Percentiles rank a stretch among this genome's conserved stretches.
These are phyloP conservation scores for Moricandia moricandioides DNA, from an alignment of 345 rosid species.

Conservation along the genomic window DNA sequence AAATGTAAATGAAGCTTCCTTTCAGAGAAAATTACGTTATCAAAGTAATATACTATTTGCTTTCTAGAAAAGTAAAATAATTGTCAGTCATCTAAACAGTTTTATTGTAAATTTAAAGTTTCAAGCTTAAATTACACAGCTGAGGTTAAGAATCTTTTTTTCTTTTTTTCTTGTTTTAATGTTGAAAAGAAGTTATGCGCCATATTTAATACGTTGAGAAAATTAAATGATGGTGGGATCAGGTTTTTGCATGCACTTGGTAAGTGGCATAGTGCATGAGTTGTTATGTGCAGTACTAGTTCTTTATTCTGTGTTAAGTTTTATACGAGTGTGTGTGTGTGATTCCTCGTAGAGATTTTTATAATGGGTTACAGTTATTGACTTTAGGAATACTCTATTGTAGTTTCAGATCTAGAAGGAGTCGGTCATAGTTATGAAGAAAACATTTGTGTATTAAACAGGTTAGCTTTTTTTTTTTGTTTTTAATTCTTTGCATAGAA, in stretches of 20 bases:
- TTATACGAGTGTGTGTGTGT: not conserved
- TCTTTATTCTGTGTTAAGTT: not conserved
- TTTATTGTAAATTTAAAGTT: not conserved
- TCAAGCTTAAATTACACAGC: not conserved
- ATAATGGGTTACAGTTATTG: not conserved
- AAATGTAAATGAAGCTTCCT: constrained; percentile 13
- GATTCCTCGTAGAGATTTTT: not conserved
- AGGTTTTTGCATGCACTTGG: not conserved
- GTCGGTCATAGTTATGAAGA: not conserved
- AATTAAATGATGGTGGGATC: not conserved
- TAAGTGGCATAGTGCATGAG: not conserved
- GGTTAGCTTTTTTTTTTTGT: not conserved
- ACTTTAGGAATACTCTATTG: not conserved
- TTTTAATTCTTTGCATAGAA: not conserved
- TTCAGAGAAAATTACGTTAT: not conserved
- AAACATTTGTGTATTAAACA: not conserved
- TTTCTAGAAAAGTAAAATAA: constrained; percentile 10
- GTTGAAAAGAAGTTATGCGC: not conserved
- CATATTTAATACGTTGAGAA: not conserved
- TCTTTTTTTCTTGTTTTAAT: not conserved
- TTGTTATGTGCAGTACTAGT: not conserved
- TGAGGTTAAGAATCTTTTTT: not conserved
- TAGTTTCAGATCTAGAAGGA: not conserved
- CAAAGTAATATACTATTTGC: constrained; percentile 7
- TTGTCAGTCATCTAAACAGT: not conserved